Percentiles rank a stretch among this genome's conserved stretches.
Conservation (phyloP, 2,329 filamentous ascomycete genomes). For the Penicillium freii region DNA sequence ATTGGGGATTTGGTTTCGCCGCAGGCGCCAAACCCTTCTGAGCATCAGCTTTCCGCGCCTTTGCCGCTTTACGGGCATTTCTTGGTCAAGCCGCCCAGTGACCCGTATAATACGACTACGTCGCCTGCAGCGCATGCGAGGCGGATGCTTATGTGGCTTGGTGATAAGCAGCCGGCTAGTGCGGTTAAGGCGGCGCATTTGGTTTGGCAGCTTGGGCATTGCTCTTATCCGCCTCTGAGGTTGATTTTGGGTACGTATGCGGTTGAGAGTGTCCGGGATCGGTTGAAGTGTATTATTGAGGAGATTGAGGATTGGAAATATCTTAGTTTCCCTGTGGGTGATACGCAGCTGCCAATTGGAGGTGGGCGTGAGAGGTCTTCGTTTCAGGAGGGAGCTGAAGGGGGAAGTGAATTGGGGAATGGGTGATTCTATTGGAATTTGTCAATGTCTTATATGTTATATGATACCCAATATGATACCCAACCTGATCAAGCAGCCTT, state of each 20-base stretch:
- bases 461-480: conserved; percentile 9
- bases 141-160: conserved; percentile 91
- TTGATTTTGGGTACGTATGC: conserved; percentile 90
- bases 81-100: conserved; percentile 78
- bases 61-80: conserved; percentile 89
- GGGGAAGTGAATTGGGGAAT: not conserved
- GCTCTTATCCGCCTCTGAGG: conserved; percentile 84
- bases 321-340: conserved; percentile 62
- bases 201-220: conserved; percentile 92
- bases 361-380: conserved; percentile 3
- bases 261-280: conserved; percentile 90
- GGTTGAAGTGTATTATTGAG: conserved; percentile 85
- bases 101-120: conserved; percentile 73
- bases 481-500: not conserved
- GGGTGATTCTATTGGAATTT: not conserved
- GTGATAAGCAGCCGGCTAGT: conserved; percentile 86
- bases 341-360: conserved; percentile 24
- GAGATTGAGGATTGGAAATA: conserved; percentile 94
- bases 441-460: not conserved
- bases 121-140: conserved; percentile 85
- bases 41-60: conserved; percentile 44
- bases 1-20: conserved; percentile 34
- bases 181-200: conserved; percentile 90
- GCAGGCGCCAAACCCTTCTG: conserved; percentile 19
- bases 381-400: not conserved